Conservation (phyloP, 2,329 filamentous ascomycete genomes). For the Xylaria polymorpha region DNA sequence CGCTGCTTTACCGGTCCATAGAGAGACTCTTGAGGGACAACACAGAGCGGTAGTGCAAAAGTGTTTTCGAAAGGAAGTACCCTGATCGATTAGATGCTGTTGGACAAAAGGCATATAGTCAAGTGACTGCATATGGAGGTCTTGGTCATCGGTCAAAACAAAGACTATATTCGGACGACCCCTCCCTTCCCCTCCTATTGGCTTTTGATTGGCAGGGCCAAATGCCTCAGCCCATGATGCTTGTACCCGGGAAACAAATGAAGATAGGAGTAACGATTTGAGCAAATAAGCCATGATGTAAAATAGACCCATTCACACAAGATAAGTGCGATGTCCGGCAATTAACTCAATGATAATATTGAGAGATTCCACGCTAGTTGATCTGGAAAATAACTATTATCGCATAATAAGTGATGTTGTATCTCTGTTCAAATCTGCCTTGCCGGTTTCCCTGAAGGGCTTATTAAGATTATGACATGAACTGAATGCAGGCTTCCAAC, state of each 20-base stretch:
- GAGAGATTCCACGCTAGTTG: neutral
- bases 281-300: conserved; percentile 9
- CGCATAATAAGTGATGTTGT: neutral
- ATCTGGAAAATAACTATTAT: neutral
- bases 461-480: neutral
- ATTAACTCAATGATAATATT: neutral
- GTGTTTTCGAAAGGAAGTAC: conserved; percentile 70
- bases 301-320: neutral
- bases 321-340: neutral
- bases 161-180: conserved; percentile 69
- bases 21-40: conserved; percentile 73
- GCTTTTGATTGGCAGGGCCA: conserved; percentile 41
- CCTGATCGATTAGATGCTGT: conserved; percentile 67
- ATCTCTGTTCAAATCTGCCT: no score
- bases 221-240: conserved; percentile 30
- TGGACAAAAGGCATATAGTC: conserved; percentile 69
- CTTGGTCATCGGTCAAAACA: conserved; percentile 76
- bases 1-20: conserved; percentile 73
- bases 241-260: conserved; percentile 5
- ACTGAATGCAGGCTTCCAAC: neutral
- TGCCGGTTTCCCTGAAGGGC: neutral
- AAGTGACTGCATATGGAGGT: conserved; percentile 69
- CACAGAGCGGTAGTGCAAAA: conserved; percentile 75
- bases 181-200: conserved; percentile 21
- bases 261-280: conserved; percentile 10